These are phyloP conservation scores for Monosporozyma aerobia DNA, from an alignment of 805 yeast genomes.

Conservation along the genomic window DNA sequence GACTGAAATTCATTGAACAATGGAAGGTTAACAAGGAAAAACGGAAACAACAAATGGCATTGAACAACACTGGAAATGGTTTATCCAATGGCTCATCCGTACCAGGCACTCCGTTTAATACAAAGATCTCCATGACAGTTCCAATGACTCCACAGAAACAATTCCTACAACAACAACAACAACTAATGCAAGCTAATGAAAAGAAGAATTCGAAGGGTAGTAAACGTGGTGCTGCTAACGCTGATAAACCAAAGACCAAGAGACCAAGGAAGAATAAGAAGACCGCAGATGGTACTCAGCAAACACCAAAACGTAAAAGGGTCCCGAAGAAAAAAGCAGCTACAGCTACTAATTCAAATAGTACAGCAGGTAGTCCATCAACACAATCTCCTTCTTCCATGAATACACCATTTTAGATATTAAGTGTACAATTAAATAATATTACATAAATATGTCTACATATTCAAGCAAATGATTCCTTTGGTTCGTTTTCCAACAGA, in stretches of 20 bases:
- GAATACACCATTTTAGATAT: not conserved
- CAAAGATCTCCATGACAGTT: constrained; percentile 27
- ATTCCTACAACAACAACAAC: constrained; percentile 24
- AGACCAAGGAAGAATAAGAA: constrained; percentile 27
- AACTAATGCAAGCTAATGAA: constrained; percentile 19
- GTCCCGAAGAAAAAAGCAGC: constrained; percentile 20
- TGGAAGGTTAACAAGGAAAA: constrained; percentile 60
- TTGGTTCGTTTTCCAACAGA: constrained; percentile 27
- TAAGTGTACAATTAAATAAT: not conserved
- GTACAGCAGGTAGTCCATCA: constrained; percentile 1
- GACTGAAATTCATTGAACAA: constrained; percentile 83
- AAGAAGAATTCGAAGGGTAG: constrained; percentile 3
- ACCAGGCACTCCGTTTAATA: constrained; percentile 19
- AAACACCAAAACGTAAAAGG: constrained; percentile 22
- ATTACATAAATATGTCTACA: not conserved
- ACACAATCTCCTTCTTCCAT: not conserved
- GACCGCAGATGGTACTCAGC: constrained; percentile 5
- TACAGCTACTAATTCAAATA: not conserved
- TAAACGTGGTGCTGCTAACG: not conserved
- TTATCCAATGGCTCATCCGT: not conserved
- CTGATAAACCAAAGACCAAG: constrained; percentile 22
- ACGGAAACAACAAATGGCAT: constrained; percentile 13
- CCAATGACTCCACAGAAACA: constrained; percentile 24
- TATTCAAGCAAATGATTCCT: constrained; percentile 24
- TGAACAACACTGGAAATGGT: not conserved